phyloP scores from a whole-genome alignment of 1,284 basidiomycete genomes.

The Leccinum subrobustum region DNA sequence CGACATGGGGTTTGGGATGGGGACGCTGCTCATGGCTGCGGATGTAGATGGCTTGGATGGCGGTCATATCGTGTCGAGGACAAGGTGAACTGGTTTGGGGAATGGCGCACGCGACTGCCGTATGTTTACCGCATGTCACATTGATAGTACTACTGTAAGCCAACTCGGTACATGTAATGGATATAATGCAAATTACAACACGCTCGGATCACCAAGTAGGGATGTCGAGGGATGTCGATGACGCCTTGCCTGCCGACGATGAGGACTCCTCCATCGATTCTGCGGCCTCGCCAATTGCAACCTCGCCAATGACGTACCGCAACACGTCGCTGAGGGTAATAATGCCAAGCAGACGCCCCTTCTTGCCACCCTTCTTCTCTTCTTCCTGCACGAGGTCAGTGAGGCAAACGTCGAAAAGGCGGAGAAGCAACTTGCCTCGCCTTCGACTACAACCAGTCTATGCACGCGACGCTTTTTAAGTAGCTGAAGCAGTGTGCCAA shows the following conservation, averaged over 20 bases:
- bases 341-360: constrained; percentile 84
- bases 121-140: constrained; percentile 13
- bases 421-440: constrained; percentile 53
- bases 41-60: constrained; percentile 73
- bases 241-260: constrained; percentile 19
- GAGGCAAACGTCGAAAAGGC: background rate
- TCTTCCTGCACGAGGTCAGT: constrained; percentile 54
- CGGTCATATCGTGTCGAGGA: constrained; percentile 47
- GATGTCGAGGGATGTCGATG: constrained; percentile 12
- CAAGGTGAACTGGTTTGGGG: constrained; percentile 7
- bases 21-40: constrained; percentile 65
- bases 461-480: constrained; percentile 94
- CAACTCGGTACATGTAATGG: constrained; percentile 1
- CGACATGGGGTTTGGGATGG: constrained; percentile 70
- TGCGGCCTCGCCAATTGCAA: constrained; percentile 45
- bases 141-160: constrained; percentile 13
- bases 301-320: constrained; percentile 78
- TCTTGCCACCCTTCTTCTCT: constrained; percentile 72
- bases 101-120: background rate
- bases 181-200: constrained; percentile 4
- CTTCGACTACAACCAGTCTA: constrained; percentile 89
- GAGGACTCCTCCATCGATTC: constrained; percentile 31
- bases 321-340: constrained; percentile 92
- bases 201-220: constrained; percentile 10
- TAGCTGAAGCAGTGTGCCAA: constrained; percentile 90